Percentiles rank a stretch among this genome's conserved stretches.
Evolutionary conservation across 2,329 filamentous ascomycete species (phyloP).

Genomic region (Podosphaera xanthii): DNA sequence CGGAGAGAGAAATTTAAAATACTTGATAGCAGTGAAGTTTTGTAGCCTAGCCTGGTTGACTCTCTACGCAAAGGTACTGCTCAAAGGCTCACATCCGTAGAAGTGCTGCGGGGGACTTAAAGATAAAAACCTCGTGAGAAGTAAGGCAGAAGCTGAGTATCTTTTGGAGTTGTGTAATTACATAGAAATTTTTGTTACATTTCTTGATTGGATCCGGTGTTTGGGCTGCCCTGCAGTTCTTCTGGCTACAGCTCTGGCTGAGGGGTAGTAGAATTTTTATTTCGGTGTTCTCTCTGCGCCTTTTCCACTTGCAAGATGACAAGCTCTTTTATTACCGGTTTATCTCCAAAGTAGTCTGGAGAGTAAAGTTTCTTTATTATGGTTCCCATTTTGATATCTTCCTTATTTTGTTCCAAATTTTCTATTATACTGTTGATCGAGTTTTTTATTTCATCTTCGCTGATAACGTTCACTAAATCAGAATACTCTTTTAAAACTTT

Average conservation of each 20-base stretch:
- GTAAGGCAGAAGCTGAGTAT: too few species aligned
- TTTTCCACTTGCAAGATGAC: slow-evolving; percentile 39
- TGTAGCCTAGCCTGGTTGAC: too few species aligned
- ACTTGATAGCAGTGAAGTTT: too few species aligned
- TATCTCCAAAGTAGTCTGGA: slow-evolving; percentile 33
- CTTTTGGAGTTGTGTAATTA: too few species aligned
- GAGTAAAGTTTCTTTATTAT: slow-evolving; percentile 38
- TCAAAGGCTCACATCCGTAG: too few species aligned
- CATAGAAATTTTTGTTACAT: too few species aligned
- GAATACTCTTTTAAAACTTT: slow-evolving; percentile 31
- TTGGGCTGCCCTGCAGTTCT: neutral
- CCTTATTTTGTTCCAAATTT: slow-evolving; percentile 22
- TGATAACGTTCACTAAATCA: slow-evolving; percentile 30
- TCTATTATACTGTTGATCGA: slow-evolving; percentile 29
- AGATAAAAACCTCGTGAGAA: too few species aligned
- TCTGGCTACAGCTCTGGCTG: neutral
- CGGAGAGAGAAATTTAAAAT: too few species aligned
- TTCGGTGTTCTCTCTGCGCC: slow-evolving; percentile 7
- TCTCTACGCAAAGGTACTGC: too few species aligned
- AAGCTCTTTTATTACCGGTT: slow-evolving; percentile 37
- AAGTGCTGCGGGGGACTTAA: too few species aligned
- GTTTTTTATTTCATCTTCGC: slow-evolving; percentile 31
- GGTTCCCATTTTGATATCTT: slow-evolving; percentile 28
- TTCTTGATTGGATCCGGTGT: too few species aligned
- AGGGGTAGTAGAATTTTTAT: neutral